Conservation (phyloP, 257 asterid genomes). For the Perilla frutescens region DNA sequence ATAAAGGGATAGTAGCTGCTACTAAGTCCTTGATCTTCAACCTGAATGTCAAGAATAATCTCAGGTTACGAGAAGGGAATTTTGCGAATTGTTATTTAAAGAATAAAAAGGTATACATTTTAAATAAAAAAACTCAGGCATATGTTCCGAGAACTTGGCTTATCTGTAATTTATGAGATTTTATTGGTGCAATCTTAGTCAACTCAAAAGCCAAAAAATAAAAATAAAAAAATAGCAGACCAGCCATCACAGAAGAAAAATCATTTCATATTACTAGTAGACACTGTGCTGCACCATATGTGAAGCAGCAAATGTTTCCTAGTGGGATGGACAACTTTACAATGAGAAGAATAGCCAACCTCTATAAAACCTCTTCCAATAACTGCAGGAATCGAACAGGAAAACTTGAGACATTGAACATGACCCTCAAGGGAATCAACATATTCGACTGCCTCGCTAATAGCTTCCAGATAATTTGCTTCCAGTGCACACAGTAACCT, state of each 20-base stretch:
- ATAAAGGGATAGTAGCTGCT: constrained; percentile 75
- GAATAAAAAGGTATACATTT: not conserved
- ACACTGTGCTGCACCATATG: constrained; percentile 22
- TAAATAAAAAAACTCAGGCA: not conserved
- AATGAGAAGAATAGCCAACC: constrained; percentile 43
- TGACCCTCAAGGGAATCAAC: constrained; percentile 43
- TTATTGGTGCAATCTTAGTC: not conserved
- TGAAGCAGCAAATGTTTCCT: constrained; percentile 1
- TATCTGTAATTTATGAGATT: not conserved
- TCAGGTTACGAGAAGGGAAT: constrained; percentile 23
- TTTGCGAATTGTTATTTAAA: constrained; percentile 2
- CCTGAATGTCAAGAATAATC: constrained; percentile 40
- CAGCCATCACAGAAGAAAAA: constrained; percentile 5
- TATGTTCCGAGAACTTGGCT: constrained; percentile 1
- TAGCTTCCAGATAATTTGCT: constrained; percentile 69
- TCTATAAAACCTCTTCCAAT: constrained; percentile 81
- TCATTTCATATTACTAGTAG: not conserved
- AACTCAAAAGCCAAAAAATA: constrained; percentile 4
- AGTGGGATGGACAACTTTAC: constrained; percentile 16
- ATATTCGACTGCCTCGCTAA: constrained; percentile 36
- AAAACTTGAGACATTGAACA: constrained; percentile 51
- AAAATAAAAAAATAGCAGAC: not conserved
- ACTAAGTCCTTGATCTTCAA: constrained; percentile 72
- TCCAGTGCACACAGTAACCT: constrained; percentile 78
- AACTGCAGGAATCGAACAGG: constrained; percentile 58